A percentile compares a stretch with the other conserved stretches of the same genome.
phyloP scores from a whole-genome alignment of 2,329 filamentous ascomycete genomes.

The Cryphonectria naterciae region DNA sequence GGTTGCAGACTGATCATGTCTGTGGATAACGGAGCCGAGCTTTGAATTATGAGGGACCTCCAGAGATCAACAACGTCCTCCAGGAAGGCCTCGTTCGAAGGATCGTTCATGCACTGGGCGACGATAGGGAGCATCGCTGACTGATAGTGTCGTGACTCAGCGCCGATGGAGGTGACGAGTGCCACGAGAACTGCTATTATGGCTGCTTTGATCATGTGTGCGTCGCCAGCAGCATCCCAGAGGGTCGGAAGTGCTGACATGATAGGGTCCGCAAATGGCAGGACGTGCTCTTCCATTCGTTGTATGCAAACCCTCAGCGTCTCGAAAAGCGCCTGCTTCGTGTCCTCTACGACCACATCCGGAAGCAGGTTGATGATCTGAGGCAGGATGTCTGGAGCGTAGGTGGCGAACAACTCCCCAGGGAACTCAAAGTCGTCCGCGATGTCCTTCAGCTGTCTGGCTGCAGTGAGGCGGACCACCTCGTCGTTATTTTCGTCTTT shows the following conservation, averaged over 20 bases:
- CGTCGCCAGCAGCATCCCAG: slow-evolving; percentile 79
- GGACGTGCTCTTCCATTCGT: slow-evolving; percentile 75
- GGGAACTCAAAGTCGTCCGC: slow-evolving; percentile 85
- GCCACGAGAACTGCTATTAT: slow-evolving; percentile 85
- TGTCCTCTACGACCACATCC: slow-evolving; percentile 81
- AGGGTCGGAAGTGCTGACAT: slow-evolving; percentile 78
- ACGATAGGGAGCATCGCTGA: slow-evolving; percentile 81
- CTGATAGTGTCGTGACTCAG: slow-evolving; percentile 78
- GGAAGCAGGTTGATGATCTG: slow-evolving; percentile 78
- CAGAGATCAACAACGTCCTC: slow-evolving; percentile 93
- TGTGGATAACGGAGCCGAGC: slow-evolving; percentile 61
- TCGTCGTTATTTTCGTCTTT: slow-evolving; percentile 82
- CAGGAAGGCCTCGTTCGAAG: slow-evolving; percentile 72
- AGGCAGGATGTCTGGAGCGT: slow-evolving; percentile 72
- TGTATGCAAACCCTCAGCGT: slow-evolving; percentile 82
- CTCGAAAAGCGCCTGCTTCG: slow-evolving; percentile 86
- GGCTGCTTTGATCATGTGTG: slow-evolving; percentile 91
- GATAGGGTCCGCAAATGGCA: slow-evolving; percentile 75
- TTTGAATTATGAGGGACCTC: slow-evolving; percentile 73
- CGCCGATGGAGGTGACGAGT: slow-evolving; percentile 83
- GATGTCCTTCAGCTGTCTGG: slow-evolving; percentile 78
- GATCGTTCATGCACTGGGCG: slow-evolving; percentile 26
- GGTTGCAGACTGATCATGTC: slow-evolving; percentile 67
- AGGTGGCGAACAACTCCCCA: slow-evolving; percentile 74
- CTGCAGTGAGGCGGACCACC: slow-evolving; percentile 90